These are phyloP conservation scores for Litsea cubeba DNA, from an alignment of 164 flowering plant species.

Conservation along the genomic window DNA sequence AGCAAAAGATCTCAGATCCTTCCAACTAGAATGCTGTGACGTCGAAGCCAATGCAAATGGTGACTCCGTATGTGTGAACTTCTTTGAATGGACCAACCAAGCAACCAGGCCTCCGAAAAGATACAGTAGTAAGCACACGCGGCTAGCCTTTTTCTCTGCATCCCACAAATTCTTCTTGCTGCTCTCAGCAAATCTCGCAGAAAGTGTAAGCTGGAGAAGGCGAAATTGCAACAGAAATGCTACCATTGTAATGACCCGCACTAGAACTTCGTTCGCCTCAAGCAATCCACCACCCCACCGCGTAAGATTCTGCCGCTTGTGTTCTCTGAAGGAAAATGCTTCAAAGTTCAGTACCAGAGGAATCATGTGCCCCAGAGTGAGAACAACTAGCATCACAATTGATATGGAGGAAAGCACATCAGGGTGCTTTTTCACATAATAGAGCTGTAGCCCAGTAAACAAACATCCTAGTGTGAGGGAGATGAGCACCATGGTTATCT, in stretches of 20 bases:
- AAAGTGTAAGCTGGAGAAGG: constrained; percentile 54
- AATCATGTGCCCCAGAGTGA: constrained; percentile 56
- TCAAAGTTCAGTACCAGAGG: constrained; percentile 60
- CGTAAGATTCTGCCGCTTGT: constrained; percentile 16
- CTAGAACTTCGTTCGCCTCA: constrained; percentile 43
- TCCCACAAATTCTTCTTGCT: constrained; percentile 26
- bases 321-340: constrained; percentile 32
- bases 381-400: constrained; percentile 49
- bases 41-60: background rate
- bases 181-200: constrained; percentile 30
- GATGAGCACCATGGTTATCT: constrained; percentile 48
- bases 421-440: constrained; percentile 44
- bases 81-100: constrained; percentile 21
- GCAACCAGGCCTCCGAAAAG: constrained; percentile 37
- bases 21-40: constrained; percentile 26
- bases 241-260: constrained; percentile 42
- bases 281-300: constrained; percentile 39
- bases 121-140: constrained; percentile 32
- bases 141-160: constrained; percentile 39
- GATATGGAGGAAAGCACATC: constrained; percentile 46
- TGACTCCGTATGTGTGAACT: background rate
- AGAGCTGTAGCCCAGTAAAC: constrained; percentile 42
- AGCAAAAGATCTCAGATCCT: constrained; percentile 41
- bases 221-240: constrained; percentile 52
- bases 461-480: constrained; percentile 52